Base-by-base conservation (phyloP, 345 rosid genomes). In the Bruguiera sexangula region DNA sequence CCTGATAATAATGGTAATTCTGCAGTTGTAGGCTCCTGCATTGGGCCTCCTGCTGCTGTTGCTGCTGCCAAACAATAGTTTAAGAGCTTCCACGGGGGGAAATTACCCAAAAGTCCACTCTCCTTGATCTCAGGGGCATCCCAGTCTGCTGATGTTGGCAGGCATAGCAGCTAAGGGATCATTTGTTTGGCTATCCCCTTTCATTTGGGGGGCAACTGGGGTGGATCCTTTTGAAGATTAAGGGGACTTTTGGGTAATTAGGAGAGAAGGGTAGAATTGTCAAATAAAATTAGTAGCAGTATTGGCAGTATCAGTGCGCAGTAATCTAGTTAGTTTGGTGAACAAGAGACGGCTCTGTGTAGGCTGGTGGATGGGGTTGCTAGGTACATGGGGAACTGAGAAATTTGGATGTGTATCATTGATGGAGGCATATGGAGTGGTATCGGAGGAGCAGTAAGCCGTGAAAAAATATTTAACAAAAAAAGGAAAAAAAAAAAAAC, bases 41-140 rank as follows among this genome's bases (percentile, higher is more conserved):
- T n/a, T 0, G 78, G 67, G 30, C 75, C 75, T 48, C 73, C 73
- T 48, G 18, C 34, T 32, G 34, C 8, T 5, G 34, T 65, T 53
- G 60, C 68, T 32, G 73, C 60, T 5, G 70, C 76, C 18, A 79
- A 82, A 39, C 60, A 74, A 27, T 78, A 80, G 71, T 22, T 18
- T 32, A 60, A 60, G 51, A 36, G 62, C 26, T 43, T 11, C 24
- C 54, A 26, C 18, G 43, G 31, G 75, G 75, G 69, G 62, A 30
- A 72, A 83, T 78, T 84, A 84, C 89, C 85, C 65, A 27, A 43
- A 61, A 76, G 79, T 79, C 82, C 81, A 79, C 79, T 79, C 58
- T 51, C 54, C 69, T 57, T 34, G 29, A 37, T 4, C 27, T 66
- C 48, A 10, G 53, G 31, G 50, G 64, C 53, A 59, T 32, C 65